Evolutionary conservation across 2,329 filamentous ascomycete species (phyloP), one percentile per base, ranked within the genome.

Genomic region (Botrytis fragariae): DNA sequence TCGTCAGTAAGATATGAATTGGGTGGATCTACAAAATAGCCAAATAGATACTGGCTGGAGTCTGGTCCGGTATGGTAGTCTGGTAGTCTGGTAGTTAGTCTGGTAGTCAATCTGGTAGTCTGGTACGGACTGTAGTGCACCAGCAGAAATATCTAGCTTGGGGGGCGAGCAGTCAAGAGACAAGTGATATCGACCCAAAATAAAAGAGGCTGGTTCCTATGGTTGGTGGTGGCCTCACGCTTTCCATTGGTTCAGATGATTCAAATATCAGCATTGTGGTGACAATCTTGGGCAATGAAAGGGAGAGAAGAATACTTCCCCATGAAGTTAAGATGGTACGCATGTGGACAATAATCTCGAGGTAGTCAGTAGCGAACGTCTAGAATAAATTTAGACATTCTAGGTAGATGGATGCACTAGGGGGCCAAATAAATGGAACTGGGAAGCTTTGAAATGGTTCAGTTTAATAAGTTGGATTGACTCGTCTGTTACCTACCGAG

Each of bases 401-500:
- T 5, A 29, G 45, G 25, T n/a, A 22, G 22, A 10, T 37, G 29
- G 22, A 10, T 37, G 29, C 25, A 18, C 44, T 37, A 29, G 29
- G 44, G 44, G 20, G 37, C 25, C 6, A 29, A 57, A n/a, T 51
- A 25, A 48, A 39, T 67, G 44, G 44, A n/a, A 51, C 37, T 20
- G n/a, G 32, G 44, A 67, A 51, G 44, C 63, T 67, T 51, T 16
- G 44, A 20, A 67, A 51, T 51, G 63, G 44, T 67, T 37, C 44
- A 37, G 3, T 37, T 37, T 67, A 57, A 57, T 57, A 57, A 54
- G 45, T 39, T 54, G 64, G 62, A 65, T 65, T 65, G 25, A 67
- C 64, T 54, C 45, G 45, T 39, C 16, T 42, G 29, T 16, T 18
- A 14, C 48, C 48, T 54, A 48, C 45, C 8, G 22, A 48, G 45